Percentiles rank a stretch among this genome's conserved stretches.
phyloP scores from a whole-genome alignment of 768 basidiomycete genomes.

The Suillus placidus region DNA sequence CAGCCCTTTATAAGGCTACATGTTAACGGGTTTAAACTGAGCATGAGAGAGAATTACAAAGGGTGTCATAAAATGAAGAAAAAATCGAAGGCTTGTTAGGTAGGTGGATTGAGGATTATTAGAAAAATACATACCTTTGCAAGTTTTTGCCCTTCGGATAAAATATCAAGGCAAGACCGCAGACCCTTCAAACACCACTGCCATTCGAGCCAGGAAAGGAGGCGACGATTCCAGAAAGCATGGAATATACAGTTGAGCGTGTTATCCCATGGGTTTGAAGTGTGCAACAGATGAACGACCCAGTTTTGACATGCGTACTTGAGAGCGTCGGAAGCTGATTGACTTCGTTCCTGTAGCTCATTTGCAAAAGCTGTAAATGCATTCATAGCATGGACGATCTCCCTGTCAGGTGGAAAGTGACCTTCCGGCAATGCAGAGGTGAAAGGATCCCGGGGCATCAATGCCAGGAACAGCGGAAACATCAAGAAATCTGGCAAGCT shows the following conservation, averaged over 20 bases:
- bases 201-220: not conserved
- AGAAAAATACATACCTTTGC: not conserved
- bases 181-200: not conserved
- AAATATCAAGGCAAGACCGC: not conserved
- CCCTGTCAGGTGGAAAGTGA: not conserved
- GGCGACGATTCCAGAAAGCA: not conserved
- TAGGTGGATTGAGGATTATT: too few species aligned
- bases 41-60: too few species aligned
- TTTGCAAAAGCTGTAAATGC: not conserved
- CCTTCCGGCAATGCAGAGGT: not conserved
- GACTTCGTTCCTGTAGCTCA: not conserved
- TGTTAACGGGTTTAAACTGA: too few species aligned
- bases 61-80: too few species aligned
- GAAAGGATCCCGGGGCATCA: not conserved
- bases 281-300: not conserved
- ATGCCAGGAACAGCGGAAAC: not conserved
- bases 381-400: not conserved
- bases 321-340: not conserved
- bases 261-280: not conserved
- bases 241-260: not conserved
- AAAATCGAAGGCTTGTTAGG: too few species aligned
- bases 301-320: not conserved
- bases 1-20: too few species aligned
- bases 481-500: not conserved
- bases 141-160: not conserved